Base-by-base conservation (phyloP, 2,329 filamentous ascomycete species). In the Fusarium agapanthi region DNA sequence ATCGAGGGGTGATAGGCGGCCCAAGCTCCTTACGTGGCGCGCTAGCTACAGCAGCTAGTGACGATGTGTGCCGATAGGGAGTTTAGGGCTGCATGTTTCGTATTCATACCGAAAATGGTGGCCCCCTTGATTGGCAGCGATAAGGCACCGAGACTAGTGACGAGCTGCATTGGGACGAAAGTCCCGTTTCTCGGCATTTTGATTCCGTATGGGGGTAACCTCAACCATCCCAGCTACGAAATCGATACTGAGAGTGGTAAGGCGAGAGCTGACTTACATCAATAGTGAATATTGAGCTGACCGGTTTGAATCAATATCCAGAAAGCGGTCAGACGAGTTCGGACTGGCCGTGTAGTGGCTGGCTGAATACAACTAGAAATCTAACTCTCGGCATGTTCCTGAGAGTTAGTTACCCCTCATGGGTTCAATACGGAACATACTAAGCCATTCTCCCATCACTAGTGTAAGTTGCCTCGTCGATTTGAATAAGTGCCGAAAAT, bases 1-100 rank as follows among this genome's bases (percentile, higher is more conserved):
- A 24, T 51, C 32, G n/a, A 22, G 32, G 48, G n/a, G 18, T 51
- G 48, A 51, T 51, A 35, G 48, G 48, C 32, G 32, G 48, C 48
- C 32, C 48, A 35, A 26, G 48, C 48, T 51, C 32, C 48, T 12
- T 35, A 26, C n/a, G n/a, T 26, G n/a, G n/a, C 48, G n/a, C 48
- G 13, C 32, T 51, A 35, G 32, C n/a, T 51, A 24, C 47, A 12
- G 28, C 3, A 26, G 4, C 48, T 35, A 35, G 5, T 9, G 3
- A 51, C 3, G 4, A 8, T 4, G 24, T 18, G 16, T 50, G 14
- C 48, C 32, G 48, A 16, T 28, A 7, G 14, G 4, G 30, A n/a
- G 20, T 47, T 44, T 35, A n/a, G 40, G 30, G 54, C 54, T 48
- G 45, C 48, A 35, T 35, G 32, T 20, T 26, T 24, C 18, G 30